Base-by-base conservation (phyloP, 306 rosid genomes). In the Clitoria ternatea region DNA sequence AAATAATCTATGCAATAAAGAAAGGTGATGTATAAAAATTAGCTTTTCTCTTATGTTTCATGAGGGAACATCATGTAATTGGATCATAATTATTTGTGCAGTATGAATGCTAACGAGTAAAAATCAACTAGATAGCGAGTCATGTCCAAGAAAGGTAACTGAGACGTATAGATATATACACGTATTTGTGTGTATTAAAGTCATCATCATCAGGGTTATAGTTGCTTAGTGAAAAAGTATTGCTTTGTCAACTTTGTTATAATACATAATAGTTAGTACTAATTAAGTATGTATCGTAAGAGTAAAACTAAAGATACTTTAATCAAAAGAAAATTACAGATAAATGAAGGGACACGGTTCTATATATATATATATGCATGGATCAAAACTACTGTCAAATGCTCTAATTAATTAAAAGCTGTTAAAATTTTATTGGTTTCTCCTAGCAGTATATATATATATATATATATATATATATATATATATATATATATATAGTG, bases 201-300 rank as follows among this genome's bases (percentile, higher is more conserved):
- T 20, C 80, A 73, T 36, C 65, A 37, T n/a, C n/a, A n/a, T n/a
- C n/a, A n/a, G n/a, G n/a, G 54, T 48, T 12, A 69, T 78, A 39
- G 53, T 78, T 82, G 78, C 86, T 78, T 78, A 20, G 53, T 66
- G 65, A 50, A 71, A 75, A 73, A 61, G 64, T 22, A 20, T 75
- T 74, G 72, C 81, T 75, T 44, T 70, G 69, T 75, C 64, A 77
- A 63, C 82, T 77, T 73, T 29, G 64, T 59, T 56, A 54, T 70
- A 42, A 74, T 74, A 70, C 60, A 61, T 15, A 61, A 39, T 64
- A 69, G 71, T 48, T 76, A 69, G n/a, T n/a, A n/a, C n/a, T n/a
- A n/a, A n/a, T 54, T 57, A 17, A 13, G 63, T n/a, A 19, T 24
- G 8, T 53, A 7, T 54, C 30, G 44, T 37, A 57, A 48, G 47